Percentiles rank a stretch among this genome's conserved stretches.
Conservation (phyloP, 495 filamentous ascomycete genomes). For the Bacidia rubella region DNA sequence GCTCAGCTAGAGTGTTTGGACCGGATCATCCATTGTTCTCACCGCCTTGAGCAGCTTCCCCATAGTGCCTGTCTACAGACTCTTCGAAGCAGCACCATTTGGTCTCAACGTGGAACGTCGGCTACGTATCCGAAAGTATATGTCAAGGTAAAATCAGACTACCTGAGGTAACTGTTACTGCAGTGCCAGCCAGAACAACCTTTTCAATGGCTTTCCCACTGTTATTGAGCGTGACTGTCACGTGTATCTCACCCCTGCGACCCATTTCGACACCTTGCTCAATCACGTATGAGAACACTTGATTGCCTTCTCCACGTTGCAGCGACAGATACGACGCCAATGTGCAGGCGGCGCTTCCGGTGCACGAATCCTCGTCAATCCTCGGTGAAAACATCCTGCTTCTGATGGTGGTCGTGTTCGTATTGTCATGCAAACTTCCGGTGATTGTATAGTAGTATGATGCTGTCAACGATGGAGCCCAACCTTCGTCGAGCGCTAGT, state of each 20-base stretch:
- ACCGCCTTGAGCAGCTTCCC: too few species aligned
- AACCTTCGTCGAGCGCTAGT: constrained; percentile 40
- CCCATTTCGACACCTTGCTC: constrained; percentile 65
- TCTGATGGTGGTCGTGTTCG: constrained; percentile 20
- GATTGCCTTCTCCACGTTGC: constrained; percentile 18
- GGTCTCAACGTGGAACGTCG: too few species aligned
- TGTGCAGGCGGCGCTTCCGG: constrained; percentile 47
- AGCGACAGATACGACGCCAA: constrained; percentile 43
- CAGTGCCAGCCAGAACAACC: constrained; percentile 37
- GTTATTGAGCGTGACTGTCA: constrained; percentile 25
- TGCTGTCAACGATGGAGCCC: constrained; percentile 36
- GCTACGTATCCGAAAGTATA: background rate
- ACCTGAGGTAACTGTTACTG: constrained; percentile 40
- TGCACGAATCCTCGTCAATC: constrained; percentile 52
- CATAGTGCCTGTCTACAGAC: too few species aligned
- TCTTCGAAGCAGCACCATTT: too few species aligned
- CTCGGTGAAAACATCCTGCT: constrained; percentile 43
- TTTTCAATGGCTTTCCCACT: constrained; percentile 25
- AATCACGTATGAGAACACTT: constrained; percentile 32
- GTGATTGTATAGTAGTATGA: constrained; percentile 43
- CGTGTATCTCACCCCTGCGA: constrained; percentile 39
- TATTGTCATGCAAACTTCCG: constrained; percentile 10
- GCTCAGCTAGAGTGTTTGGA: too few species aligned
- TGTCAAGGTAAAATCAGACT: constrained; percentile 16
- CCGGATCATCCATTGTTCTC: too few species aligned